A percentile compares a stretch with the other conserved stretches of the same genome.
phyloP scores from a whole-genome alignment of 371 early-diverging fungal genomes.

The Rhizopus stolonifer region DNA sequence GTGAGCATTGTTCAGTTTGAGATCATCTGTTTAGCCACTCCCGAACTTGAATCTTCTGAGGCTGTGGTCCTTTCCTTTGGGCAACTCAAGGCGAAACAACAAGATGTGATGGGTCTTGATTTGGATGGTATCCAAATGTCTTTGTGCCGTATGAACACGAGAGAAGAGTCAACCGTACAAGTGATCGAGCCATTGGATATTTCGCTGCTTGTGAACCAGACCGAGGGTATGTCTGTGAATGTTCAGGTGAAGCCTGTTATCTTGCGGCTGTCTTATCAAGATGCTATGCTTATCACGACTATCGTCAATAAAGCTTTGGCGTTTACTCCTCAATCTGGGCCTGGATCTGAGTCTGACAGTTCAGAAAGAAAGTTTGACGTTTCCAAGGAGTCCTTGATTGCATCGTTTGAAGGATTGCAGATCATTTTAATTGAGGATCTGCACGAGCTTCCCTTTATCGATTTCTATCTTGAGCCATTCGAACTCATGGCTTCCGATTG shows the following conservation, averaged over 20 bases:
- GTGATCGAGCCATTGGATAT: slow-evolving; percentile 85
- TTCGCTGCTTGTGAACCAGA: slow-evolving; percentile 63
- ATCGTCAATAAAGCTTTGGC: slow-evolving; percentile 77
- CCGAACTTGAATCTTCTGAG: slow-evolving; percentile 68
- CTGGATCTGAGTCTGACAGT: neutral
- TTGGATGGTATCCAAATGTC: slow-evolving; percentile 83
- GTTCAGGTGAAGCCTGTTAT: slow-evolving; percentile 66
- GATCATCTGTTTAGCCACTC: slow-evolving; percentile 80
- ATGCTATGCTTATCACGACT: slow-evolving; percentile 77
- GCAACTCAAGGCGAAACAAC: slow-evolving; percentile 71
- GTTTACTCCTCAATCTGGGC: slow-evolving; percentile 28
- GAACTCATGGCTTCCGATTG: slow-evolving; percentile 70
- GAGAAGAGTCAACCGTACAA: slow-evolving; percentile 69
- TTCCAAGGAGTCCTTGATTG: slow-evolving; percentile 42
- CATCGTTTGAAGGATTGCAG: slow-evolving; percentile 63
- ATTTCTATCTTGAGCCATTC: slow-evolving; percentile 66
- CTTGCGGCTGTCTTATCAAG: slow-evolving; percentile 78
- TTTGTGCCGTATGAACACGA: slow-evolving; percentile 86
- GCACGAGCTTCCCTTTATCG: slow-evolving; percentile 77
- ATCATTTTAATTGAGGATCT: slow-evolving; percentile 80
- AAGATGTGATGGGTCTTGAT: slow-evolving; percentile 60
- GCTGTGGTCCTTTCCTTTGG: slow-evolving; percentile 82
- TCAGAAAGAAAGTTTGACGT: neutral
- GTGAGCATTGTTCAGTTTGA: slow-evolving; percentile 80
- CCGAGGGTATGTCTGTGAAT: slow-evolving; percentile 53